Evolutionary conservation across 352 stramenopile species (phyloP).

Genomic region (Halophytophthora batemanensis): DNA sequence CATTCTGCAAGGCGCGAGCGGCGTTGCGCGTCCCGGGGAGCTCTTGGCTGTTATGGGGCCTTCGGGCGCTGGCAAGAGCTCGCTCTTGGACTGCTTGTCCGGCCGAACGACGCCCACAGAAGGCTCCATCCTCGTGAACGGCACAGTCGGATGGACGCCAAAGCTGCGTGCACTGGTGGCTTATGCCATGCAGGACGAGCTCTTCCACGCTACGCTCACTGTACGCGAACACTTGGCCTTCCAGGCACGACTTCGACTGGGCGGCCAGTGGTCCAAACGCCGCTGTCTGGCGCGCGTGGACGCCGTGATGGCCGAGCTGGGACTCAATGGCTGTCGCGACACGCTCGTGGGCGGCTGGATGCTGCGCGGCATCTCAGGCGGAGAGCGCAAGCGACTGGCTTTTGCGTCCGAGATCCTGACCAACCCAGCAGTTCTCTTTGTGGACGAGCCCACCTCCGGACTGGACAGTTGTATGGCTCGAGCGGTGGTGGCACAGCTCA

Average conservation of each 20-base stretch:
- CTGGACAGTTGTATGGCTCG: slow-evolving; percentile 55
- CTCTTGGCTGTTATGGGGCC: slow-evolving; percentile 70
- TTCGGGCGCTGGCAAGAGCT: slow-evolving; percentile 87
- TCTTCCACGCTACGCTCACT: slow-evolving; percentile 83
- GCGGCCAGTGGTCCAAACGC: slow-evolving; percentile 17
- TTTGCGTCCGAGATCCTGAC: slow-evolving; percentile 76
- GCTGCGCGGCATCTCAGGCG: slow-evolving; percentile 66
- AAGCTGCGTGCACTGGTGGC: slow-evolving; percentile 30
- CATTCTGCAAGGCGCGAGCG: slow-evolving; percentile 50
- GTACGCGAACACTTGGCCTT: slow-evolving; percentile 83
- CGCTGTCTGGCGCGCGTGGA: slow-evolving; percentile 41
- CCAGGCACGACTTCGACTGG: slow-evolving; percentile 73
- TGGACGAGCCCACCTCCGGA: slow-evolving; percentile 76
- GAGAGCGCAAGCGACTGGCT: slow-evolving; percentile 76
- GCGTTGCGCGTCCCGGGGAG: slow-evolving; percentile 43
- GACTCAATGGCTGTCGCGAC: slow-evolving; percentile 40
- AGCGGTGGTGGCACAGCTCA: slow-evolving; percentile 40
- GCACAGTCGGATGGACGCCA: no score
- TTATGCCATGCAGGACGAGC: slow-evolving; percentile 90
- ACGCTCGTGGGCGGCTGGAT: slow-evolving; percentile 48
- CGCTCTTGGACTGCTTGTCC: slow-evolving; percentile 92
- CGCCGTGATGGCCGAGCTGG: slow-evolving; percentile 46
- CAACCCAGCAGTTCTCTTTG: slow-evolving; percentile 70
- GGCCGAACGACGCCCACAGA: slow-evolving; percentile 78
- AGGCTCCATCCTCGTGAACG: slow-evolving; percentile 61